These are phyloP conservation scores for Cadophora gregata DNA, from an alignment of 2,329 filamentous ascomycete species.

Conservation along the genomic window DNA sequence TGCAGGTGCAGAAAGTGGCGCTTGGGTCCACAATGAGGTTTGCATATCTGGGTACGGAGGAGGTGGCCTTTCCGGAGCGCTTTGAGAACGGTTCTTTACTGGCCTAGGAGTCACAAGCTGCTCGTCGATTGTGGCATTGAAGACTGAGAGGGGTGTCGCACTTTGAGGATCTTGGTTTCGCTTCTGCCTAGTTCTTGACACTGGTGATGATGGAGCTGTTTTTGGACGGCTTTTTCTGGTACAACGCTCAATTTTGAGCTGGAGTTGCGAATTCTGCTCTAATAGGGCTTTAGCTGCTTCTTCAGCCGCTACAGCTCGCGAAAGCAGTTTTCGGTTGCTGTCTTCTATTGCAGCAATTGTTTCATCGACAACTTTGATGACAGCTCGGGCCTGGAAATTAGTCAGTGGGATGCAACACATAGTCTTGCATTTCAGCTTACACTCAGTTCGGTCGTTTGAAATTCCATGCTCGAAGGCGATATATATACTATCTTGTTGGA, in stretches of 20 bases:
- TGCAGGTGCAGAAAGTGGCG: conserved; percentile 1
- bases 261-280: conserved; percentile 36
- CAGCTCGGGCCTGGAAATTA: conserved; percentile 32
- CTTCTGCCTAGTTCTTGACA: neutral
- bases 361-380: conserved; percentile 36
- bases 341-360: conserved; percentile 39
- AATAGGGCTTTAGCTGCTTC: conserved; percentile 35
- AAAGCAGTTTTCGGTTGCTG: conserved; percentile 36
- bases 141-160: conserved; percentile 33
- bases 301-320: conserved; percentile 38
- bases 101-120: conserved; percentile 10
- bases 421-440: too few relatives aligned
- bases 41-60: conserved; percentile 13
- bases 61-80: conserved; percentile 9
- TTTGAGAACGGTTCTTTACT: conserved; percentile 1
- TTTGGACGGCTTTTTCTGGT: conserved; percentile 32
- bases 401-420: neutral
- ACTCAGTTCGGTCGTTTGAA: conserved; percentile 20
- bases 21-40: neutral
- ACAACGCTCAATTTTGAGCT: conserved; percentile 33
- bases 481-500: conserved; percentile 16
- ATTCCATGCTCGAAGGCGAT: conserved; percentile 28
- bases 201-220: conserved; percentile 29
- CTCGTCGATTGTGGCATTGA: conserved; percentile 31
- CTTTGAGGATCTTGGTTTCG: conserved; percentile 8